Percentiles rank a stretch among this genome's conserved stretches.
phyloP scores from a whole-genome alignment of 192 early-diverging fungal species.

The Dissophora ornata region DNA sequence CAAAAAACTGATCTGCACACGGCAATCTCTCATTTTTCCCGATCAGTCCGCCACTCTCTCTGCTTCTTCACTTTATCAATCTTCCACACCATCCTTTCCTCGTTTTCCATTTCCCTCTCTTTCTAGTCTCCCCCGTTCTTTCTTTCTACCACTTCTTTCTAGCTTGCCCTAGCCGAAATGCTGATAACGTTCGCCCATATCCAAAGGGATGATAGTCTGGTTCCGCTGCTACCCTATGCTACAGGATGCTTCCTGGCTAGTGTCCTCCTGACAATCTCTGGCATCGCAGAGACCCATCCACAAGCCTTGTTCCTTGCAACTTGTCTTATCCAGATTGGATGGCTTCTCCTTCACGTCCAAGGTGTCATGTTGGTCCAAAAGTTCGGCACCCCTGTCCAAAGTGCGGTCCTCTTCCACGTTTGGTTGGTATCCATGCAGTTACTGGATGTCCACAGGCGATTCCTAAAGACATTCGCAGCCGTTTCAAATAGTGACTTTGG shows the following conservation, averaged over 20 bases:
- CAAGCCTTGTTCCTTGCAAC: slow-evolving; percentile 36
- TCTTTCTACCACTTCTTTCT: neutral
- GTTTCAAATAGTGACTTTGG: no score
- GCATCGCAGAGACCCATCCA: slow-evolving; percentile 45
- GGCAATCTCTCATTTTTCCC: no score
- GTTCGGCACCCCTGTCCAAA: slow-evolving; percentile 25
- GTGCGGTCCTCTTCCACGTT: slow-evolving; percentile 22
- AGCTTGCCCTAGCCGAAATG: neutral
- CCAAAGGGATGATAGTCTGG: slow-evolving; percentile 49
- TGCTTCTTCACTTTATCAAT: no score
- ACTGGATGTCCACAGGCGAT: slow-evolving; percentile 37
- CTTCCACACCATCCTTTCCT: no score
- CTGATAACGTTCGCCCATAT: slow-evolving; percentile 30
- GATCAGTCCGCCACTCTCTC: no score
- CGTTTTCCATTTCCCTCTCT: neutral
- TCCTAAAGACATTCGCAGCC: slow-evolving; percentile 3
- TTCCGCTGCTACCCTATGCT: slow-evolving; percentile 42
- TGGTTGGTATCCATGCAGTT: slow-evolving; percentile 36
- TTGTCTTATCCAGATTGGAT: slow-evolving; percentile 35
- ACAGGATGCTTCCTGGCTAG: slow-evolving; percentile 45
- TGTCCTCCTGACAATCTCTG: slow-evolving; percentile 40
- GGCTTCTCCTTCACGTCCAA: slow-evolving; percentile 43
- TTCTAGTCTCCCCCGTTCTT: neutral
- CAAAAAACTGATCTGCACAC: no score
- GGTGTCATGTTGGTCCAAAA: slow-evolving; percentile 20